Base-by-base conservation (phyloP, 768 basidiomycete species). In the Pleurotus giganteus region DNA sequence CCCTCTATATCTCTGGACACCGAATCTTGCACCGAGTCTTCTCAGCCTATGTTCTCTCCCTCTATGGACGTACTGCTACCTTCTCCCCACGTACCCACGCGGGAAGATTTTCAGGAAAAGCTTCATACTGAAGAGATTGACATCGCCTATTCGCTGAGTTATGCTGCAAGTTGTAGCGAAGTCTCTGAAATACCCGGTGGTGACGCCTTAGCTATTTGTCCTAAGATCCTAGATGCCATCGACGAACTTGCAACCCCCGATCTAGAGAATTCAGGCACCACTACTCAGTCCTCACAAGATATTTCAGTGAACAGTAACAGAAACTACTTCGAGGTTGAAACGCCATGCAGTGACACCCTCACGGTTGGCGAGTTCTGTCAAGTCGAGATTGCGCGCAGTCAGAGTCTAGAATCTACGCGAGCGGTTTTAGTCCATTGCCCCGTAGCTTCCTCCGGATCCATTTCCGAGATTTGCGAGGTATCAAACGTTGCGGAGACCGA, bases 111-210 rank as follows among this genome's bases (percentile, higher is more conserved):
- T 47, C 63, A 63, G 43, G 50, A 58, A 24, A 63, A 60, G 7
- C 60, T 68, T 12, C 61, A 60, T 17, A 54, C 55, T 12, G 69
- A 71, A 58, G 69, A 69, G 60, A 56, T 56, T 26, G 65, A 67
- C 44, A 66, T 70, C 37, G 60, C 63, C 8, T 56, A 62, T 50
- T 65, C 69, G 12, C 54, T 67, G 31, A 57, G 32, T 39, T 37
- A 51, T 26, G 49, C 34, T 28, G 34, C n/a, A 13, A 47, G 46
- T 21, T 24, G 23, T 8, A 29, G 17, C 26, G 27, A n/a, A 5
- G n/a, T 47, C n/a, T 41, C 39, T 2, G 34, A 36, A 9, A n/a
- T 9, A 36, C n/a, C 34, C 9, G 34, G n/a, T 36, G 11, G 34
- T n/a, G 34, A 36, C 34, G 9, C 34, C 1, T 9, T 36, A n/a